phyloP scores from a whole-genome alignment of 306 rosid species.

The Myrica gale region DNA sequence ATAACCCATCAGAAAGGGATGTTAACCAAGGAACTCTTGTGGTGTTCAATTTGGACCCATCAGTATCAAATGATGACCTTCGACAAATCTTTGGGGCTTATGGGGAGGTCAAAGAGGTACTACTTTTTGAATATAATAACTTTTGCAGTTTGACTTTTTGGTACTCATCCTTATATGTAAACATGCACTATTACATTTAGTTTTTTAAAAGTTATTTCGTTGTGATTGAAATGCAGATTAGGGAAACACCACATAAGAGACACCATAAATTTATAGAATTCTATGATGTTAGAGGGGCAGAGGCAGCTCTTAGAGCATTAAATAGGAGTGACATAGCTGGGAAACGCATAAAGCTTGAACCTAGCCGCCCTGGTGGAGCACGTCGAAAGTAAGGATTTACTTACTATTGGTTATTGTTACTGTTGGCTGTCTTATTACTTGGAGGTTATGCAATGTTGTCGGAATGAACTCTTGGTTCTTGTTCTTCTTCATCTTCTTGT shows the following conservation, averaged over 20 bases:
- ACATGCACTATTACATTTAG: constrained; percentile 12
- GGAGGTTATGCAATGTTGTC: background rate
- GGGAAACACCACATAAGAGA: constrained; percentile 95
- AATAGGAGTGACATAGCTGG: constrained; percentile 96
- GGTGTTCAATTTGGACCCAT: constrained; percentile 90
- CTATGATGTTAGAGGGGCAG: constrained; percentile 90
- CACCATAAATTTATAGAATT: constrained; percentile 92
- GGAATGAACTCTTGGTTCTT: background rate
- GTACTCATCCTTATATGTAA: background rate
- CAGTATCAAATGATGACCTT: constrained; percentile 90
- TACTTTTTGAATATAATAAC: constrained; percentile 11
- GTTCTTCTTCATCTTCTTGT: background rate
- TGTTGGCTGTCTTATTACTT: background rate
- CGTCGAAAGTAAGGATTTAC: constrained; percentile 72
- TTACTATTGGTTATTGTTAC: constrained; percentile 1
- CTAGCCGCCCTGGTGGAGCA: constrained; percentile 98
- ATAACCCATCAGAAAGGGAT: constrained; percentile 92
- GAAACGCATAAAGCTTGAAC: constrained; percentile 93
- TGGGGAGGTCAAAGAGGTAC: constrained; percentile 95
- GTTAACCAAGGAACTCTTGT: constrained; percentile 96
- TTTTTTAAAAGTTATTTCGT: constrained; percentile 12
- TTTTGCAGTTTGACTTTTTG: constrained; percentile 6
- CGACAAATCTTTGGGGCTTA: constrained; percentile 87
- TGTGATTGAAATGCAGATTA: constrained; percentile 56
- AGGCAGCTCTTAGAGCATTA: constrained; percentile 83